Percentiles rank a stretch among this genome's conserved stretches.
Evolutionary conservation across 176 grass and related monocot species (phyloP).

Genomic region (Leersia perrieri): DNA sequence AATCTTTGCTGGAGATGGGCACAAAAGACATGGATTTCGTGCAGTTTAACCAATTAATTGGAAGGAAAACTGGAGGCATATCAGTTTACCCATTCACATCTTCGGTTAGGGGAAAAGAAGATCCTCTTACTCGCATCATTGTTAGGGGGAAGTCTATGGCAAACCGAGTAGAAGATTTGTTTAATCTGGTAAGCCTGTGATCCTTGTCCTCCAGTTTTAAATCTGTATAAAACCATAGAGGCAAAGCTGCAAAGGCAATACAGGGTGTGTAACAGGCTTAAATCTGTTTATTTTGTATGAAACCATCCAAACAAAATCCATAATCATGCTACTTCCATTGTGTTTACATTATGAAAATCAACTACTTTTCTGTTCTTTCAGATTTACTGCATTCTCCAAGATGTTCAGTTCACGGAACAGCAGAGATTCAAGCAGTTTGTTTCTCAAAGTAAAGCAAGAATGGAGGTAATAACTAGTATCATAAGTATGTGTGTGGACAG

Average conservation of each 20-base stretch:
- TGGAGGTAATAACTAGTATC: conserved; percentile 72
- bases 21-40: conserved; percentile 99
- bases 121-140: conserved; percentile 82
- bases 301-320: not conserved
- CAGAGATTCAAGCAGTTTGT: conserved; percentile 99
- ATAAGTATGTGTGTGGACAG: not conserved
- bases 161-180: conserved; percentile 73
- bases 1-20: conserved; percentile 98
- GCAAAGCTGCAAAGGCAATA: not conserved
- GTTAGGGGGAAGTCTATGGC: conserved; percentile 92
- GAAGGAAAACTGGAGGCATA: conserved; percentile 98
- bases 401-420: conserved; percentile 96
- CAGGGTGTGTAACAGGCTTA: conserved; percentile 18
- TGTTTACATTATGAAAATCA: conserved; percentile 28
- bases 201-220: too few relatives aligned
- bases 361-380: conserved; percentile 39
- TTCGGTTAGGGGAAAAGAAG: conserved; percentile 69
- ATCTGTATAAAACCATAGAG: conserved; percentile 7
- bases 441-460: conserved; percentile 96
- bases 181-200: conserved; percentile 74
- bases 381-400: conserved; percentile 91
- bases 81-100: conserved; percentile 98
- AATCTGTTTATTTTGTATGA: conserved; percentile 23
- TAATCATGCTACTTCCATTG: not conserved
- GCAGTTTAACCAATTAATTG: conserved; percentile 96